These are phyloP conservation scores for Pichia kluyveri DNA, from an alignment of 805 yeast genomes.

Conservation along the genomic window DNA sequence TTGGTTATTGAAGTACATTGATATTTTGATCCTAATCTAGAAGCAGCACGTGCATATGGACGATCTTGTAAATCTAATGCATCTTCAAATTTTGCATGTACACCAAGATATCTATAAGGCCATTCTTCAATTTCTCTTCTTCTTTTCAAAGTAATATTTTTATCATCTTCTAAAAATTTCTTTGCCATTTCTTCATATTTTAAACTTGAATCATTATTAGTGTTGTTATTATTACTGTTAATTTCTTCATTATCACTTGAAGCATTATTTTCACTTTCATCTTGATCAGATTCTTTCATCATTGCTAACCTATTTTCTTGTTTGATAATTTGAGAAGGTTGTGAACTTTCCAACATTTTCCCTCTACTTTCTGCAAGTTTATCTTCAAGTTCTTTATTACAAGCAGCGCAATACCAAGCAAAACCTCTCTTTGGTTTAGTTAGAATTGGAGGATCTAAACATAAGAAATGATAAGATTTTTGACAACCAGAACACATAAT, in stretches of 20 bases:
- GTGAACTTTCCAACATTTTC: conserved; percentile 22
- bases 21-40: conserved; percentile 64
- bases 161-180: conserved; percentile 42
- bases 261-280: neutral
- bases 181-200: conserved; percentile 50
- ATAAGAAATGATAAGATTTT: conserved; percentile 64
- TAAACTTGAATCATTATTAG: conserved; percentile 20
- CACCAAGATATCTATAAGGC: conserved; percentile 74
- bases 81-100: conserved; percentile 66
- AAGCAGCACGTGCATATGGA: conserved; percentile 73
- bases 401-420: conserved; percentile 82
- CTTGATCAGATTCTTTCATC: neutral
- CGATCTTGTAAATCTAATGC: conserved; percentile 70
- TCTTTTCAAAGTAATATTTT: conserved; percentile 29
- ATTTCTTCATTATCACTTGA: neutral
- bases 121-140: conserved; percentile 61
- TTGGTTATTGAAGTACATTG: conserved; percentile 62
- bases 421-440: conserved; percentile 80
- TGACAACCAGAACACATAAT: conserved; percentile 75
- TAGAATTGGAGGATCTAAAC: conserved; percentile 76
- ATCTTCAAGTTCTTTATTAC: conserved; percentile 54
- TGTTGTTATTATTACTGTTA: neutral
- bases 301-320: neutral
- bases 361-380: conserved; percentile 29
- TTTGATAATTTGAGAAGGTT: conserved; percentile 18